A percentile compares a stretch with the other conserved stretches of the same genome.
Evolutionary conservation across 129 eudicot species (phyloP).

Genomic region (Apium graveolens): DNA sequence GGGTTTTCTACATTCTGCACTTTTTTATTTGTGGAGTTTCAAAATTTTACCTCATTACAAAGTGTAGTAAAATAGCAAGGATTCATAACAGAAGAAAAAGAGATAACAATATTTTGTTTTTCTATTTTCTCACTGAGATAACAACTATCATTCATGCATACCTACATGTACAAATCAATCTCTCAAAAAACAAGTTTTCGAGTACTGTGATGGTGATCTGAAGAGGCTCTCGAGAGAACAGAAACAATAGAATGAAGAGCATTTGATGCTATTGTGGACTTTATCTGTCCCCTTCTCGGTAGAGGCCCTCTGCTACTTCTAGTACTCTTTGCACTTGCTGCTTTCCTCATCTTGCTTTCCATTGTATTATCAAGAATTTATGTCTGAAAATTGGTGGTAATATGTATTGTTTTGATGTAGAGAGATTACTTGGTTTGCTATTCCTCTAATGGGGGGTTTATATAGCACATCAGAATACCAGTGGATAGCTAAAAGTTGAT

Average conservation of each 20-base stretch:
- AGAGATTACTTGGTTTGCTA: not conserved
- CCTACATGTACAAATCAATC: not conserved
- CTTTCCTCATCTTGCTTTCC: constrained; percentile 19
- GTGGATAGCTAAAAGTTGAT: not conserved
- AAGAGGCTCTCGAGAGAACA: constrained; percentile 23
- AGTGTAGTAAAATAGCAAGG: not conserved
- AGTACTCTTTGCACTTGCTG: constrained; percentile 13
- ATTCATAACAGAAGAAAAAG: not conserved
- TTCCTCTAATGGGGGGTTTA: not conserved
- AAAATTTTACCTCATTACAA: not conserved
- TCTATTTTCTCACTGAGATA: not conserved
- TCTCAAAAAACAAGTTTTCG: not conserved
- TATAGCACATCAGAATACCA: constrained; percentile 4
- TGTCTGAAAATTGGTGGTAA: not conserved
- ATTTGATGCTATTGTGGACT: constrained; percentile 41
- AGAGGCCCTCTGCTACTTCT: constrained; percentile 29
- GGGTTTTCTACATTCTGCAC: not conserved
- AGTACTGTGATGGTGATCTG: constrained; percentile 14
- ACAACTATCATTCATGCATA: not conserved
- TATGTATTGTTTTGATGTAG: not conserved
- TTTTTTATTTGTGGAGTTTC: not conserved
- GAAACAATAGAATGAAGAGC: constrained; percentile 46
- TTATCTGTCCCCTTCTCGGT: constrained; percentile 60
- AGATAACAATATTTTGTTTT: not conserved
- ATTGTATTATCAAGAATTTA: not conserved